These are phyloP conservation scores for Tolypocladium guangdongense DNA, from an alignment of 2,329 filamentous ascomycete genomes.

Conservation along the genomic window DNA sequence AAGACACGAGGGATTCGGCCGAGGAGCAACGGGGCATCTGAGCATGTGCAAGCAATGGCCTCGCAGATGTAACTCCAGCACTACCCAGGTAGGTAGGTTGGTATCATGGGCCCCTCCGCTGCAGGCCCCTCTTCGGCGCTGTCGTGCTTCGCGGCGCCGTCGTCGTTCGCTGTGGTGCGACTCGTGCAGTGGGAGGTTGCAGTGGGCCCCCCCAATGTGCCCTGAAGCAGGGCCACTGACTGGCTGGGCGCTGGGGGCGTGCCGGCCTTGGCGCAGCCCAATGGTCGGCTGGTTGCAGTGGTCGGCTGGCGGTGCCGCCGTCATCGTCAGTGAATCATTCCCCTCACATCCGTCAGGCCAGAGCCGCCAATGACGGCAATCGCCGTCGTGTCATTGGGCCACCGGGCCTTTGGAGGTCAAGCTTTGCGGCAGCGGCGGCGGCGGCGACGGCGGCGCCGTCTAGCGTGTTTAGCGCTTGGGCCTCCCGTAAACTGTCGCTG, in stretches of 20 bases:
- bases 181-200: not conserved
- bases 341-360: not conserved
- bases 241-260: not conserved
- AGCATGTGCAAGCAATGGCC: too few relatives aligned
- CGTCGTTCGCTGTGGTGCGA: not conserved
- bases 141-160: not conserved
- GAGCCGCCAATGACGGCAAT: not conserved
- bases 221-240: not conserved
- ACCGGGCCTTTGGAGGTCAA: not conserved
- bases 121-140: not conserved
- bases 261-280: not conserved
- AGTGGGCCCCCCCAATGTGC: not conserved
- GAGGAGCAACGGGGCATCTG: too few relatives aligned
- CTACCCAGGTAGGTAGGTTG: too few relatives aligned
- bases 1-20: too few relatives aligned
- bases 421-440: not conserved
- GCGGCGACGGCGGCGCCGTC: not conserved
- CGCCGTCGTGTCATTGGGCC: not conserved
- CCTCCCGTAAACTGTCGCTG: not conserved
- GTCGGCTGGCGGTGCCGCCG: not conserved
- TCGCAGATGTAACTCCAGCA: too few relatives aligned
- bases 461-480: not conserved
- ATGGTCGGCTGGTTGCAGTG: not conserved
- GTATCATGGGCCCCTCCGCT: too few relatives aligned
- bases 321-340: not conserved